These are phyloP conservation scores for Penicillium sp. DNA, from an alignment of 2,329 filamentous ascomycete species.

Conservation along the genomic window DNA sequence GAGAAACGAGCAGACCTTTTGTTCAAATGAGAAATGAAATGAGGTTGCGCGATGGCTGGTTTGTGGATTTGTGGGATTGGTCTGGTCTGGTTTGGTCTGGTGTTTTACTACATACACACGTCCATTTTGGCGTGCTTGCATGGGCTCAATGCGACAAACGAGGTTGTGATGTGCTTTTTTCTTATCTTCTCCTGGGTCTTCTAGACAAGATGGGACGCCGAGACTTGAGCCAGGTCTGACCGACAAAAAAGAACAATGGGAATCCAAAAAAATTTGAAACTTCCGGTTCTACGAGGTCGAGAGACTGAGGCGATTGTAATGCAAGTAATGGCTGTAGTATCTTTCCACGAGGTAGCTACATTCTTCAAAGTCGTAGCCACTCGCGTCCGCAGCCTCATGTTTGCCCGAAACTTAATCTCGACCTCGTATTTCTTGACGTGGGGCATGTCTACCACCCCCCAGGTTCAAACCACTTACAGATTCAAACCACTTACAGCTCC, in stretches of 20 bases:
- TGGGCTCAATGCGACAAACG: slow-evolving; percentile 35
- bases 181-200: slow-evolving; percentile 17
- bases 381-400: too few species aligned
- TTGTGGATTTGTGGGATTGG: slow-evolving; percentile 22
- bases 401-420: too few species aligned
- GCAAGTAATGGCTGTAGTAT: neutral
- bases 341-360: neutral
- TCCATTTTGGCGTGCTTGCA: slow-evolving; percentile 26
- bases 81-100: slow-evolving; percentile 29
- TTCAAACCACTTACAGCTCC: too few species aligned
- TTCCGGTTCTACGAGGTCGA: slow-evolving; percentile 24
- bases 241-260: slow-evolving; percentile 28
- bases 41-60: slow-evolving; percentile 28
- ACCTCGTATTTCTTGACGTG: too few species aligned
- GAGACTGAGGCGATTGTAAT: slow-evolving; percentile 7
- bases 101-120: slow-evolving; percentile 29
- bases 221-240: slow-evolving; percentile 17
- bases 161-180: slow-evolving; percentile 30
- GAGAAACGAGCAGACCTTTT: slow-evolving; percentile 26
- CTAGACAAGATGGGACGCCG: slow-evolving; percentile 18
- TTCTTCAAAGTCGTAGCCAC: neutral
- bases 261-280: slow-evolving; percentile 33
- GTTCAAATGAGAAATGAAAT: slow-evolving; percentile 28
- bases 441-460: too few species aligned
- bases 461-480: too few species aligned